Base-by-base conservation (phyloP, 148 eudicot species). In the Bassia scoparia region DNA sequence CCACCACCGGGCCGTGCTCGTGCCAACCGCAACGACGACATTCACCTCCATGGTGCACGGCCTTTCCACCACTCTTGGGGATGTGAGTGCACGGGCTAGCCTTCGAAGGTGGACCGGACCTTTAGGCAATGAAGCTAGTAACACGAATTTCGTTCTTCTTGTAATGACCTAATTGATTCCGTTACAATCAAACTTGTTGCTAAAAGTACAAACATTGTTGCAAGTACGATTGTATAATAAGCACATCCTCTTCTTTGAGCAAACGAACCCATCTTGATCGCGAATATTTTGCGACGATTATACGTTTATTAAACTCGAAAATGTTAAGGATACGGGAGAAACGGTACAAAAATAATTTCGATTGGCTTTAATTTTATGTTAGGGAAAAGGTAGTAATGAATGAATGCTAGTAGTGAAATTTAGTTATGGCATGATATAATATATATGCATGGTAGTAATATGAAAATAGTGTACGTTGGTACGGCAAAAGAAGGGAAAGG, bases 71-170 rank as follows among this genome's bases (percentile, higher is more conserved):
- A n/a, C 33, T 70, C 43, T 70, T 56, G 2, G 80, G 77, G 34
- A 77, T 65, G 65, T 30, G 17, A 13, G 84, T 81, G 71, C 84
- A 81, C 27, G 81, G 84, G 34, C 77, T 81, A 15, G 78, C 16
- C 3, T n/a, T 55, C 2, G 81, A 61, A 30, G 52, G 15, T 16
- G 71, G n/a, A 16, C 66, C 0, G 29, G 34, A 67, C 84, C 84
- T 67, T 77, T 78, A 11, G 84, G 78, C 70, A 81, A 48, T 20
- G 77, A 72, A 29, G 56, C 68, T 14, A 77, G 74, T 9, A 69
- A 54, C 66, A 55, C 71, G 20, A 72, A 3, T 37, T 31, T 58
- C 52, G 60, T 6, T 80, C 77, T 37, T 77, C 71, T 26, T 69
- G 59, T 44, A 77, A 61, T 58, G 67, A 49, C 61, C 84, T 81